These are phyloP conservation scores for Tillandsia fasciculata DNA, from an alignment of 176 grass and related monocot species.

Conservation along the genomic window DNA sequence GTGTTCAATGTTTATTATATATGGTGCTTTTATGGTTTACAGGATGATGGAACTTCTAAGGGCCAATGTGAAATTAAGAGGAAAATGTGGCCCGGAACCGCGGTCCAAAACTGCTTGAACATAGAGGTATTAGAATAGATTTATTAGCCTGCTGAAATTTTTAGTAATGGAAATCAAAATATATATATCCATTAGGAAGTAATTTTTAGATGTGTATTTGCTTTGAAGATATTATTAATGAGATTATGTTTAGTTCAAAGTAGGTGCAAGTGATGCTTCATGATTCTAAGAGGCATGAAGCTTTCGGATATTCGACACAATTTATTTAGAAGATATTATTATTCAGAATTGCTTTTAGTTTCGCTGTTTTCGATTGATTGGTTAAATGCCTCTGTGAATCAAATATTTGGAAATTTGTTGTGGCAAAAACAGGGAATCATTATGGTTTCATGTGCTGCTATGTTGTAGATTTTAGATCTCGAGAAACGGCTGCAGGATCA, in stretches of 20 bases:
- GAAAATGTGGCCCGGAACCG: conserved; percentile 28
- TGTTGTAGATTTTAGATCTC: conserved; percentile 62
- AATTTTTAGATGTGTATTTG: not conserved
- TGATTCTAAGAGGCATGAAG: too few relatives aligned
- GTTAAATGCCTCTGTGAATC: too few relatives aligned
- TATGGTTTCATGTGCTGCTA: not conserved
- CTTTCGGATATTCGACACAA: too few relatives aligned
- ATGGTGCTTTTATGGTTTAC: conserved; percentile 27
- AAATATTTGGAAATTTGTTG: too few relatives aligned
- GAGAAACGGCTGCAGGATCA: conserved; percentile 81
- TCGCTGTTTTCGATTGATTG: too few relatives aligned
- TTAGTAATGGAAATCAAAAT: not conserved
- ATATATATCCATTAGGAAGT: not conserved
- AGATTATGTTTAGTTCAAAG: too few relatives aligned
- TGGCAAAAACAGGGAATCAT: too few relatives aligned
- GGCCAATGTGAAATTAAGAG: conserved; percentile 27
- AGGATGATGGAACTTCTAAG: conserved; percentile 41
- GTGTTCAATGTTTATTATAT: not conserved
- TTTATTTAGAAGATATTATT: too few relatives aligned
- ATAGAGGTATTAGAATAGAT: conserved; percentile 54
- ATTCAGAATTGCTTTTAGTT: too few relatives aligned
- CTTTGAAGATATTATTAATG: too few relatives aligned
- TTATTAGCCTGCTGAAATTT: not conserved
- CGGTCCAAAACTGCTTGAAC: conserved; percentile 48
- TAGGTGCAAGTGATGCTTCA: too few relatives aligned